A percentile compares a stretch with the other conserved stretches of the same genome.
Evolutionary conservation across 495 filamentous ascomycete species (phyloP).

Genomic region (Chaetomium fimeti): DNA sequence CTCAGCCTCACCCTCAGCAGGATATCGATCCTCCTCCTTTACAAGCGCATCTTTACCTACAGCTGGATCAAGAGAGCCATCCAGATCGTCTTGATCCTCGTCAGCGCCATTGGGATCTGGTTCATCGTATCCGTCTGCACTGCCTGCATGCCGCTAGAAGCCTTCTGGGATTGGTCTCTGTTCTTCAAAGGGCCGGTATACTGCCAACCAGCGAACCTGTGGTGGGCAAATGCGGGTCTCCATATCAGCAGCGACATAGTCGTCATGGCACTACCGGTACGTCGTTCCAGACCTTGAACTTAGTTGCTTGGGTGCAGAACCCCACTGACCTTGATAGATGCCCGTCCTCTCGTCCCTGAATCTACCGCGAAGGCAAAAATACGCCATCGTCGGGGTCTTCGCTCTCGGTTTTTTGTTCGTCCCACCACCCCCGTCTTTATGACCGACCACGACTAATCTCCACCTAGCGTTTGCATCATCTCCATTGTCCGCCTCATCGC

Average conservation of each 20-base stretch:
- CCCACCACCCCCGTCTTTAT: neutral
- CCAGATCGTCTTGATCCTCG: constrained; percentile 27
- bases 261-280: constrained; percentile 33
- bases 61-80: constrained; percentile 30
- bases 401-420: constrained; percentile 35
- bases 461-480: constrained; percentile 33
- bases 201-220: constrained; percentile 32
- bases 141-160: constrained; percentile 33
- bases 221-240: constrained; percentile 34
- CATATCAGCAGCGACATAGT: constrained; percentile 31
- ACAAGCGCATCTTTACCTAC: constrained; percentile 36
- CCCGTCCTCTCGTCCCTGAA: constrained; percentile 31
- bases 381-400: constrained; percentile 34
- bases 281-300: neutral
- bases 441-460: neutral
- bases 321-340: constrained; percentile 21
- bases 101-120: constrained; percentile 31
- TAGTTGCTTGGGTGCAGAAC: neutral
- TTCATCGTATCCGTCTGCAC: constrained; percentile 30
- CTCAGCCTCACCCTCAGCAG: constrained; percentile 32
- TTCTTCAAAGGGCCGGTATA: constrained; percentile 25
- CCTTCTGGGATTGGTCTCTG: constrained; percentile 36
- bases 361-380: constrained; percentile 31
- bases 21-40: constrained; percentile 36
- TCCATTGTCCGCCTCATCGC: constrained; percentile 30